Percentiles rank a stretch among this genome's conserved stretches.
These are phyloP conservation scores for Septoria linicola DNA, from an alignment of 2,329 filamentous ascomycete genomes.

Conservation along the genomic window DNA sequence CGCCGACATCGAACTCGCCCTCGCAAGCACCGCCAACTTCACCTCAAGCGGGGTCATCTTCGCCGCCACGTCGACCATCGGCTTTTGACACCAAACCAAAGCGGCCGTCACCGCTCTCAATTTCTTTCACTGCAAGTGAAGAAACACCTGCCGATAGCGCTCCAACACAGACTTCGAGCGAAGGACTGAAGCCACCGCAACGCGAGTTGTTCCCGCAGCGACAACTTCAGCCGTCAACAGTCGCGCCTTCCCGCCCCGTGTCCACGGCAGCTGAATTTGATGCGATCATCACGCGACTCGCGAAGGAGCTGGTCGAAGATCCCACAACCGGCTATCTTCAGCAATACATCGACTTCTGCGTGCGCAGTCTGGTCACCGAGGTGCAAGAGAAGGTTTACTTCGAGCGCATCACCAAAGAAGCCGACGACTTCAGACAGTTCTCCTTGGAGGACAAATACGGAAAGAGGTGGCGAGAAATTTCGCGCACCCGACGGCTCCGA, in stretches of 20 bases:
- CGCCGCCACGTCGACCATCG: conserved; percentile 21
- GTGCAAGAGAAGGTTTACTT: conserved; percentile 37
- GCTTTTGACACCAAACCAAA: conserved; percentile 31
- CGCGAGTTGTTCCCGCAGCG: conserved; percentile 1
- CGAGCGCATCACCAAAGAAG: conserved; percentile 33
- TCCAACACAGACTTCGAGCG: not conserved
- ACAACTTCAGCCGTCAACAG: conserved; percentile 11
- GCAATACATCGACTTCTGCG: conserved; percentile 46
- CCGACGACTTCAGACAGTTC: conserved; percentile 35
- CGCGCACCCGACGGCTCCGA: conserved; percentile 8
- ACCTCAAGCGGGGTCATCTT: conserved; percentile 20
- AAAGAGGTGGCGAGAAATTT: conserved; percentile 39
- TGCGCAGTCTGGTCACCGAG: conserved; percentile 36
- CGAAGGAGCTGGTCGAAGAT: conserved; percentile 41
- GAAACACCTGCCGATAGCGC: conserved; percentile 4
- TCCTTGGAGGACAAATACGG: conserved; percentile 41
- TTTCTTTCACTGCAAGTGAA: conserved; percentile 32
- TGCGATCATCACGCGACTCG: conserved; percentile 35
- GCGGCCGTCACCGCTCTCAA: conserved; percentile 37
- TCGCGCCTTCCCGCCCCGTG: conserved; percentile 18
- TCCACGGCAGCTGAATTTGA: conserved; percentile 30
- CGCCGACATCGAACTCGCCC: conserved; percentile 6
- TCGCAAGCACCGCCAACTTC: conserved; percentile 11
- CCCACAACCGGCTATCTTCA: conserved; percentile 44
- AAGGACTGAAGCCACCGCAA: conserved; percentile 11